Evolutionary conservation across 805 yeast genomes (phyloP), one percentile per base, ranked within the genome.

Genomic region (Saturnispora zaruensis): DNA sequence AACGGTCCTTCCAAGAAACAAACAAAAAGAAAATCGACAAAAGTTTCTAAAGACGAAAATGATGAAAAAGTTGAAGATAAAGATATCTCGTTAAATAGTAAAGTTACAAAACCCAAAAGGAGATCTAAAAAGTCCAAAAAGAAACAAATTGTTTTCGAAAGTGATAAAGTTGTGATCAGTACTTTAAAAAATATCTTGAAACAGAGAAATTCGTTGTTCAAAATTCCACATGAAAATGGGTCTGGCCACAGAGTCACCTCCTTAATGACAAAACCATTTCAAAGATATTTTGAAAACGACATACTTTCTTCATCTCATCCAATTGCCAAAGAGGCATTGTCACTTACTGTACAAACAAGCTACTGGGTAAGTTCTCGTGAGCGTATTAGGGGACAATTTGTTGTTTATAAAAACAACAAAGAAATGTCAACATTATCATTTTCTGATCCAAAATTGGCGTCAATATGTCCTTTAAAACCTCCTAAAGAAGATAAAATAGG

Each of bases 281-380:
- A 82, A 25, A 69, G 78, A 30, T 78, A 74, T 57, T 89, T 86
- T 60, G 96, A 90, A 54, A 77, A 80, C 49, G 89, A 86, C 0
- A 66, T 79, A 0, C 65, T 93, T 48, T 75, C 83, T 1, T 87
- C 97, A 0, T 81, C 81, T 52, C 83, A 78, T 49, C 76, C 77
- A 13, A 69, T 79, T 50, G 97, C 98, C 0, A 74, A 75, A 50
- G 84, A 85, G 50, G 96, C 95, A 2, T 69, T 93, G 42, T 71
- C 77, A n/a, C 73, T 87, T 59, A 87, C 87, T 53, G 80, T 88
- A 0, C 71, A 82, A 11, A 87, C 93, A 34, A 81, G 96, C 7
- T 93, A 93, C 65, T 93, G 99, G 99, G 79, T 85, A 59, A 85
- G 96, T 13, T 80, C 91, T 11, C 74, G 99, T 53, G 89, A 83